These are phyloP conservation scores for Cercospora sp. DNA, from an alignment of 2,329 filamentous ascomycete genomes.

Conservation along the genomic window DNA sequence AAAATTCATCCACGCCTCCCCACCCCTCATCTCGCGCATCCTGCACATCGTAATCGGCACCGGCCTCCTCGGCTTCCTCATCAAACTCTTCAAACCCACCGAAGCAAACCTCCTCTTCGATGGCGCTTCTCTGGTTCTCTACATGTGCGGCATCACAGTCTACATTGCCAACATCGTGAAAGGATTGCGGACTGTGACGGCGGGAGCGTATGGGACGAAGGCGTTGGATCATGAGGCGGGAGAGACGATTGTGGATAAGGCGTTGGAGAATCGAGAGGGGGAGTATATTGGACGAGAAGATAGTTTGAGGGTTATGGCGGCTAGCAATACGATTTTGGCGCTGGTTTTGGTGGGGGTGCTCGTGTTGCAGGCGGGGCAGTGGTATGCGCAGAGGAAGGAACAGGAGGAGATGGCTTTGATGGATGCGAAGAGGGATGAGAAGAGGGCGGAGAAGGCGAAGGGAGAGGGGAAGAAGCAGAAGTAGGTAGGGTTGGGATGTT, in stretches of 20 bases:
- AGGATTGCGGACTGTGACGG: conserved; percentile 79
- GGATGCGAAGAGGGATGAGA: conserved; percentile 55
- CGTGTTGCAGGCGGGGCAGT: conserved; percentile 92
- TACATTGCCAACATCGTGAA: conserved; percentile 97
- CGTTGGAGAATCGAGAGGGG: conserved; percentile 48
- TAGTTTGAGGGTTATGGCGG: conserved; percentile 83
- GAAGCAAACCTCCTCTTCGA: conserved; percentile 97
- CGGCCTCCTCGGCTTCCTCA: conserved; percentile 82
- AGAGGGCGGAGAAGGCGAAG: conserved; percentile 40
- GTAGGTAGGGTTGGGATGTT: neutral
- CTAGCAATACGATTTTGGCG: conserved; percentile 94
- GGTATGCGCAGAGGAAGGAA: conserved; percentile 97
- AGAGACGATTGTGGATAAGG: conserved; percentile 39
- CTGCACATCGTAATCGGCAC: conserved; percentile 90
- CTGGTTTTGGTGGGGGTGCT: conserved; percentile 88
- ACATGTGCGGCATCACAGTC: conserved; percentile 84
- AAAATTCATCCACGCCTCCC: conserved; percentile 84
- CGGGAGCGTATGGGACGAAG: conserved; percentile 63
- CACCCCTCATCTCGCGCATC: conserved; percentile 87
- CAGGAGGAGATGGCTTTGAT: conserved; percentile 71
- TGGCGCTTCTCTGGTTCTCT: conserved; percentile 68
- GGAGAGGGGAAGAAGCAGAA: conserved; percentile 38
- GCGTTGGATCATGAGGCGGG: conserved; percentile 42
- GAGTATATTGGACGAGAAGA: conserved; percentile 82
- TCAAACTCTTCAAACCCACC: conserved; percentile 90